Base-by-base conservation (phyloP, 371 early-diverging fungal genomes). In the Ordospora colligata region DNA sequence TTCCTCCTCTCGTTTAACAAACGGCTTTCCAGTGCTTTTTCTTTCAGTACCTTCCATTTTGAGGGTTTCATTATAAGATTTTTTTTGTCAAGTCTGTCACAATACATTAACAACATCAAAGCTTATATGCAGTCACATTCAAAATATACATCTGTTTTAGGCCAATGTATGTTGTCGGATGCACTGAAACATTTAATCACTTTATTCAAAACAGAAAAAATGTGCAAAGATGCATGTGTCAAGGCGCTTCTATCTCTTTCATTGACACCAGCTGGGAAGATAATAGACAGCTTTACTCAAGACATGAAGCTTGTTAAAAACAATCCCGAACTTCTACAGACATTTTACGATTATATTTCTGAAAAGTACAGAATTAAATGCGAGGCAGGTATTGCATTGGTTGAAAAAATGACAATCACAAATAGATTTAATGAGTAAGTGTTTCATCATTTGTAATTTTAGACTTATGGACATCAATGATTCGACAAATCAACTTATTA, bases 1-100 rank as follows among this genome's bases (percentile, higher is more conserved):
- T 58, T 84, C 80, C 21, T 83, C 75, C 62, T 83, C 82, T 52
- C 44, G 27, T 19, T 12, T 58, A 12, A 40, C 37, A 58, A 58
- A 58, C 25, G 58, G 58, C 58, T 19, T 58, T 0, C 47, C 58
- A 40, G 58, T 21, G 43, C 46, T 75, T 27, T 25, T 71, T 46
- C n/a, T 46, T 25, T 76, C 53, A 43, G 27, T 67, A 65, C 17
- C 49, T 51, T 70, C 58, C 70, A 70, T 70, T 70, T 49, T 67
- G 46, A 50, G 43, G 70, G 70, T 46, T 43, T 58, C 21, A 49
- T 17, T 49, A 49, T 49, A 49, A 49, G 14, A 49, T 2, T 3
- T 49, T 21, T 49, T n/a, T 21, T 49, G n/a, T 49, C 21, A 49
- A 49, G 21, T 7, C 4, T 49, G 7, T 49, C 2, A 7, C 21